Percentiles rank a stretch among this genome's conserved stretches.
Conservation (phyloP, 1,284 basidiomycete genomes). For the Malassezia restricta region DNA sequence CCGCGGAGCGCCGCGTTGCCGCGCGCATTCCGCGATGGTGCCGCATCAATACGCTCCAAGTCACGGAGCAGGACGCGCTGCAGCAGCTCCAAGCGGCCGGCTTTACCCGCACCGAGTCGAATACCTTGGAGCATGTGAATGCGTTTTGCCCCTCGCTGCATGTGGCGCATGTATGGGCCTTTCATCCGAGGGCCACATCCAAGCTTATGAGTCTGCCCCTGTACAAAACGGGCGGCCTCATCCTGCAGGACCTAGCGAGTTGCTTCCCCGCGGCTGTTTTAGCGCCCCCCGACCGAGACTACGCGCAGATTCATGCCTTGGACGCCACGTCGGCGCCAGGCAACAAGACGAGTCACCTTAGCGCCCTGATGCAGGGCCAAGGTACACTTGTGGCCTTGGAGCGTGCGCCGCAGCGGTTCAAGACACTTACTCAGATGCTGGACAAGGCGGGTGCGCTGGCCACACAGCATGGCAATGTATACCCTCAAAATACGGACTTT, state of each 20-base stretch:
- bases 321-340: conserved; percentile 95
- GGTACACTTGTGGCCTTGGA: conserved; percentile 30
- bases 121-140: conserved; percentile 24
- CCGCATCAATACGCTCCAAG: conserved; percentile 27
- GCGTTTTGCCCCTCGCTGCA: conserved; percentile 50
- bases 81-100: conserved; percentile 52
- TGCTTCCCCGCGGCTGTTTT: conserved; percentile 79
- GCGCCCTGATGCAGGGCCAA: conserved; percentile 53
- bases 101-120: conserved; percentile 19
- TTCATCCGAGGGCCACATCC: conserved; percentile 52
- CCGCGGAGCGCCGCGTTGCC: conserved; percentile 16
- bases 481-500: conserved; percentile 26
- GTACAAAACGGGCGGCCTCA: conserved; percentile 65
- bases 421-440: conserved; percentile 20
- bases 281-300: conserved; percentile 12
- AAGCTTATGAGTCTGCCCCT: conserved; percentile 35
- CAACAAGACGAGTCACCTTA: conserved; percentile 91
- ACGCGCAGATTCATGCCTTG: conserved; percentile 52
- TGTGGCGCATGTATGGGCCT: conserved; percentile 65
- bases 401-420: conserved; percentile 17
- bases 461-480: conserved; percentile 19
- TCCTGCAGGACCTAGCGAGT: conserved; percentile 92
- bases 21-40: conserved; percentile 37
- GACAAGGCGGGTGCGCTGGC: conserved; percentile 13
- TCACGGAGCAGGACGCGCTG: conserved; percentile 48